Evolutionary conservation across 257 asterid genomes (phyloP).

Genomic region (Jacaranda mimosifolia): DNA sequence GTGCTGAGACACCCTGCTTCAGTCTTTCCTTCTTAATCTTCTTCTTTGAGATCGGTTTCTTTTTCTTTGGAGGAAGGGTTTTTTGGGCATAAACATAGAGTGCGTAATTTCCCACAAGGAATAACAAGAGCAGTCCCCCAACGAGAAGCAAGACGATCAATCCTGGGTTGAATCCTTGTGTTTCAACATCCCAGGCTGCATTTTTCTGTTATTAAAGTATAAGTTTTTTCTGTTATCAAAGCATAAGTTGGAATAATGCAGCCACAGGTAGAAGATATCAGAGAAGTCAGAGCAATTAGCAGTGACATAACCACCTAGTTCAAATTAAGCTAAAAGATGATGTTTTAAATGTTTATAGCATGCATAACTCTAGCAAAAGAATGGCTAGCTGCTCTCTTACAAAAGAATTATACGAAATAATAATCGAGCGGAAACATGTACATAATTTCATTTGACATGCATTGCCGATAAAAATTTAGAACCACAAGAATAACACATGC

Average conservation of each 20-base stretch:
- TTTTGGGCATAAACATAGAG: constrained; percentile 83
- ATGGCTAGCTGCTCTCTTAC: background rate
- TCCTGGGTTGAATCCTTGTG: constrained; percentile 86
- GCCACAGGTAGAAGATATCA: background rate
- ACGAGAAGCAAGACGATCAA: constrained; percentile 79
- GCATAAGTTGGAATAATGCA: background rate
- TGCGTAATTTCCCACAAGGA: constrained; percentile 82
- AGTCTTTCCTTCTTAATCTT: constrained; percentile 94
- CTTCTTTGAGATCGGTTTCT: constrained; percentile 97
- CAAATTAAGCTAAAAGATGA: background rate
- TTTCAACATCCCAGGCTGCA: constrained; percentile 49
- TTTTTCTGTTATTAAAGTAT: constrained; percentile 57
- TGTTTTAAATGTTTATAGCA: background rate
- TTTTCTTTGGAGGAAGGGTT: constrained; percentile 86
- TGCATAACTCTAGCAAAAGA: constrained; percentile 15
- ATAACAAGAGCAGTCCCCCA: constrained; percentile 71
- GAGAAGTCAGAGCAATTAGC: background rate
- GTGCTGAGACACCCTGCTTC: constrained; percentile 93
- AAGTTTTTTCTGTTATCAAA: no score
- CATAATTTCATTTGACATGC: background rate
- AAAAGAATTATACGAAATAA: no score
- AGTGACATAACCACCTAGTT: background rate
- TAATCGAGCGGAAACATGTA: no score
- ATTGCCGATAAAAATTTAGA: background rate
- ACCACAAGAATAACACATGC: background rate